Evolutionary conservation across 75 land plant genomes (phyloP).

Genomic region (Pinus taeda): DNA sequence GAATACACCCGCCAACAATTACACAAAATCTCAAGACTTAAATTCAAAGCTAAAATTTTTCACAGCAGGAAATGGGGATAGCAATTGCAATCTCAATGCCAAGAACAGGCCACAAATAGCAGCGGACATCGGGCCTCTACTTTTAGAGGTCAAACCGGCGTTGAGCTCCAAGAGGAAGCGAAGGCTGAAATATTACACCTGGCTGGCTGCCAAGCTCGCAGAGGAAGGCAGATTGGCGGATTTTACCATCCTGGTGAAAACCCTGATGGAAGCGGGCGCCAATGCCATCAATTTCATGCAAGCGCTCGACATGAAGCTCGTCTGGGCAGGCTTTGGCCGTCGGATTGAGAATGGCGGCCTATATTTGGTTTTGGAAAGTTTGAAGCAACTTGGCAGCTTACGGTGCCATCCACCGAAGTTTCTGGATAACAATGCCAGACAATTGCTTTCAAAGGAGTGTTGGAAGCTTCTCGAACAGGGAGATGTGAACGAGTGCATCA

Average conservation of each 20-base stretch:
- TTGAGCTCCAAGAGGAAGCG: not conserved
- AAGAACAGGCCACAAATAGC: not conserved
- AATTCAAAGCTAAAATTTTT: not conserved
- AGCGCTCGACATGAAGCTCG: conserved; percentile 16
- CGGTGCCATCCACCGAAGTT: conserved; percentile 19
- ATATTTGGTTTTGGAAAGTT: conserved; percentile 12
- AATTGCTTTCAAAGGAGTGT: conserved; percentile 17
- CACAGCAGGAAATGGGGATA: not conserved
- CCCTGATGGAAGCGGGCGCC: conserved; percentile 16
- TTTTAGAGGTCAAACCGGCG: not conserved
- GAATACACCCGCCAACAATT: not conserved
- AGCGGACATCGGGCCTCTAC: not conserved
- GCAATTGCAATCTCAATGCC: not conserved
- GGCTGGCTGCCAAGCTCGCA: conserved; percentile 48
- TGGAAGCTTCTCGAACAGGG: conserved; percentile 8
- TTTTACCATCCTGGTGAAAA: conserved; percentile 10
- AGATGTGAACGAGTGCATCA: conserved; percentile 15
- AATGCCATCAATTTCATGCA: conserved; percentile 11
- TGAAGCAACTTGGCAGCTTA: conserved; percentile 12
- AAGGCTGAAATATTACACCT: conserved; percentile 31
- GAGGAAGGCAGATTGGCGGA: conserved; percentile 37
- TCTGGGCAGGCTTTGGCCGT: conserved; percentile 11
- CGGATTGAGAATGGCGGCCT: conserved; percentile 13
- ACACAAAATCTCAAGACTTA: not conserved
- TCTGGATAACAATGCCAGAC: conserved; percentile 10